Conservation (phyloP, 23 red algal genomes). For the Cyanidioschyzon merolae region DNA sequence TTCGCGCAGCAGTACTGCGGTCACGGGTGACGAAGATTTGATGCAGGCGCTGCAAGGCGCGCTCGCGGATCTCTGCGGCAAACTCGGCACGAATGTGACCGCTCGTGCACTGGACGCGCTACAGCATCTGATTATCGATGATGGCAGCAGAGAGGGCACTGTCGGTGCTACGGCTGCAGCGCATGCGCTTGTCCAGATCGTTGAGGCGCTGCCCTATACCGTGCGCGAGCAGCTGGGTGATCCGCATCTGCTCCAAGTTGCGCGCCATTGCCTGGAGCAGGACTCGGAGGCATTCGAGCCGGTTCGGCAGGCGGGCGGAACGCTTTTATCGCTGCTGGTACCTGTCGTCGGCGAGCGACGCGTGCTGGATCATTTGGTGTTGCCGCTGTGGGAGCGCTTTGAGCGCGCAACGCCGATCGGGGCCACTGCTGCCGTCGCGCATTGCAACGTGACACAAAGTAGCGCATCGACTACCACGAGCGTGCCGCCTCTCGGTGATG, state of each 20-base stretch:
- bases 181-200: background rate
- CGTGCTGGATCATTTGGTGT: background rate
- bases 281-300: background rate
- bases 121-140: background rate
- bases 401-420: background rate
- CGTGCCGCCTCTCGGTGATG: background rate
- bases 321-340: background rate
- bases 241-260: background rate
- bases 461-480: background rate
- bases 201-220: background rate
- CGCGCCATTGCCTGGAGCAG: background rate
- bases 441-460: no score
- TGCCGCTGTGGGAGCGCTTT: background rate
- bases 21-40: background rate
- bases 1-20: background rate
- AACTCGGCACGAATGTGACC: background rate
- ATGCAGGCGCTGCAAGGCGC: background rate
- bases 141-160: background rate
- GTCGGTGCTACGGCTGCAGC: background rate
- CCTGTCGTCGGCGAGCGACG: background rate
- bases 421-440: background rate
- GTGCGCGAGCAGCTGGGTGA: background rate
- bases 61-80: background rate
- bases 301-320: background rate
- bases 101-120: background rate